Base-by-base conservation (phyloP, 257 asterid genomes). In the Jacaranda mimosifolia region DNA sequence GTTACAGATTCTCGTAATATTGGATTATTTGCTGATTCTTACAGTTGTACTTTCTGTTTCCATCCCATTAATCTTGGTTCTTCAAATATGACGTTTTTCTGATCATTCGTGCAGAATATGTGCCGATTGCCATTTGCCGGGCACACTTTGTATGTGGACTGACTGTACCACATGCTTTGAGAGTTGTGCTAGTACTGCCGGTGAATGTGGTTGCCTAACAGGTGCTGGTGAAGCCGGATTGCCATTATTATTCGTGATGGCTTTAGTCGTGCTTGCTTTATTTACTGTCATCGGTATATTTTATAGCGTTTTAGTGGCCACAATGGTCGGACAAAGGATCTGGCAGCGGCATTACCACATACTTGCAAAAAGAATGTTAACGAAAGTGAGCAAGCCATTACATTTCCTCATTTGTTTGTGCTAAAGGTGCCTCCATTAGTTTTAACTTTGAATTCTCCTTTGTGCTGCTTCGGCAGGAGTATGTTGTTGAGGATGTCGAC, bases 311-410 rank as follows among this genome's bases (percentile, higher is more conserved):
- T 71, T 90, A 80, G 96, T 90, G 72, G 92, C 96, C 77, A 90
- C 96, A 10, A 90, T 90, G 96, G 96, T 90, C 40, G 96, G 96
- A 32, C 96, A 90, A 72, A 90, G 96, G 83, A 88, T 90, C 75
- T 90, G 96, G 96, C 96, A 90, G 86, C 87, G 96, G 58, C 96
- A 90, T 67, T 90, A 90, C 79, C 96, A 90, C 81, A 88, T 90
- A 67, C 93, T 90, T 55, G 96, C 96, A 7, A 90, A 90, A 84
- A 77, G 96, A 82, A 88, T 90, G 96, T 80, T 90, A 36, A 90
- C 93, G 9, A 90, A 90, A 84, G 96, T 90, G 78, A 85, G 89
- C 77, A 46, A 42, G 32, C 35, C 13, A 18, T 75, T 69, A 12
- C 63, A 52, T 68, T 18, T 42, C 32, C 32, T 42, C 1, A 42